Evolutionary conservation across 2,329 filamentous ascomycete genomes (phyloP), one percentile per base, ranked within the genome.

Genomic region (Neophaeococcomyces aloes): DNA sequence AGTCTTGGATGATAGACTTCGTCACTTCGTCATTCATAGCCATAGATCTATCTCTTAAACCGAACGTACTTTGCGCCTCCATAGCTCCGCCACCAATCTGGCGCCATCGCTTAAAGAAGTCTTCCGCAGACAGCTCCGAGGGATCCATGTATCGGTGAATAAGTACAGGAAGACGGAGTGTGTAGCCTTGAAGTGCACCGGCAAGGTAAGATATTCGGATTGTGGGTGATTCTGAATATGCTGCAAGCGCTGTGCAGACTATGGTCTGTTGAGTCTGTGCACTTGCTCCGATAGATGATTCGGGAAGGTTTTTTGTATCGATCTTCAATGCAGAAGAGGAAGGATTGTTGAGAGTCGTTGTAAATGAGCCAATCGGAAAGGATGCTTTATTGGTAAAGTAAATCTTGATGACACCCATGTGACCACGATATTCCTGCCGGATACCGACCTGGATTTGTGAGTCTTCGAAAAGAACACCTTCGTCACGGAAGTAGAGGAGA

Each of bases 61-160:
- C 79, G 62, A 98, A 93, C 25, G 96, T 86, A 37, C 76, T 76
- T 61, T 98, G 91, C 0, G 85, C 81, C 63, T 98, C 93, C 23
- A 93, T 77, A 1, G 88, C 81, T 1, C 78, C 78, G 4, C 84
- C 86, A 10, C 91, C 91, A 56, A 98, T 96, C 66, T 98, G 91
- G 71, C 94, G 93, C 91, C 91, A 98, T 40, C 93, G 75, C 71
- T 93, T 95, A 76, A 98, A 98, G 66, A 96, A 98, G 60, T 98
- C 91, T 41, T 98, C 91, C 0, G 82, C 79, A 5, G 77, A 77
- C 30, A 98, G 70, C 45, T 91, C 82, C 0, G 91, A 88, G 0
- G 85, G 78, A 50, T 95, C 88, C 87, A 96, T 95, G 59, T 94
- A 98, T 61, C 95, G 94, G 65, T 96, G 89, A 42, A 89, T 76